A percentile compares a stretch with the other conserved stretches of the same genome.
These are phyloP conservation scores for Aspergillus fijiensis DNA, from an alignment of 2,329 filamentous ascomycete genomes.

Conservation along the genomic window DNA sequence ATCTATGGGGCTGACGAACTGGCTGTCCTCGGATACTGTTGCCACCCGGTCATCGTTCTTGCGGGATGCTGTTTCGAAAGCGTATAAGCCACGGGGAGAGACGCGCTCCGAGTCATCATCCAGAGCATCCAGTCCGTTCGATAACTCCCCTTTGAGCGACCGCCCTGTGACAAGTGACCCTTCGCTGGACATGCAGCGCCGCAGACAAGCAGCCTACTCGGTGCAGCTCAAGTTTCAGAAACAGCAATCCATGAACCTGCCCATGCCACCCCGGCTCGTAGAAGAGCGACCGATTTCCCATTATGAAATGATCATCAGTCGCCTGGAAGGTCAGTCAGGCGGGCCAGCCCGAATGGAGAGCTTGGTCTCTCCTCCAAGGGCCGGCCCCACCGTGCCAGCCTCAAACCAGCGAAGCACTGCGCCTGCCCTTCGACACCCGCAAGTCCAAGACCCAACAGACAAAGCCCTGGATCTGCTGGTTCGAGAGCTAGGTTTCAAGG, in stretches of 20 bases:
- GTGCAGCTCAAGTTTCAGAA: conserved; percentile 33
- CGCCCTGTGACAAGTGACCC: conserved; percentile 10
- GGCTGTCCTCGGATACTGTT: conserved; percentile 50
- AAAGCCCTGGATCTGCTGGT: conserved; percentile 58
- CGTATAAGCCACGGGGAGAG: conserved; percentile 52
- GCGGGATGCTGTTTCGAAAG: conserved; percentile 59
- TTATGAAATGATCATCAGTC: conserved; percentile 38
- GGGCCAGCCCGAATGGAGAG: conserved; percentile 14
- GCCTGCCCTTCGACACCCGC: conserved; percentile 11
- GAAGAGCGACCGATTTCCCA: conserved; percentile 43
- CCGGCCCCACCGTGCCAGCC: conserved; percentile 14
- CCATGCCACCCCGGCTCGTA: conserved; percentile 21
- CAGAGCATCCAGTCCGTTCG: conserved; percentile 7
- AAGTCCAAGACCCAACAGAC: conserved; percentile 55
- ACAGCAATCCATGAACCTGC: conserved; percentile 14
- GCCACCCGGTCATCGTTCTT: conserved; percentile 57
- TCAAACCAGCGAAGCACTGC: not conserved
- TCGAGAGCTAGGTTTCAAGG: conserved; percentile 57
- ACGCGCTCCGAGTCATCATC: conserved; percentile 3
- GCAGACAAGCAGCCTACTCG: conserved; percentile 35
- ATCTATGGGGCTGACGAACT: conserved; percentile 56
- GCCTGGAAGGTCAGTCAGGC: conserved; percentile 28
- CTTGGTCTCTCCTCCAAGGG: conserved; percentile 9
- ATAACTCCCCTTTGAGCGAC: conserved; percentile 11
- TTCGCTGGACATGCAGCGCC: conserved; percentile 24